phyloP scores from a whole-genome alignment of 2,329 filamentous ascomycete species.

The Fusarium nodosum region DNA sequence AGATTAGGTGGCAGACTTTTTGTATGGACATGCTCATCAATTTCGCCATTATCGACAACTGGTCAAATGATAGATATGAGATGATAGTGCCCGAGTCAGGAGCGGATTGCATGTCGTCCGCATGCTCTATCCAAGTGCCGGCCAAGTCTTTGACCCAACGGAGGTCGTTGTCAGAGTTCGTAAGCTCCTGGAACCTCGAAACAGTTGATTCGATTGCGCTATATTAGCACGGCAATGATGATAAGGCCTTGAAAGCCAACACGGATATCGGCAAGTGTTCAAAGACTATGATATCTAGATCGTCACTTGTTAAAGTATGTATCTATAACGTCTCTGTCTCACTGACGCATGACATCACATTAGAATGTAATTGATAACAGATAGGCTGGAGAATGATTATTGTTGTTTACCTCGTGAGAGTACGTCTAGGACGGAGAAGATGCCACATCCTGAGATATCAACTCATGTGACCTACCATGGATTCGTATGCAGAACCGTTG shows the following conservation, averaged over 20 bases:
- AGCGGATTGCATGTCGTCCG: slow-evolving; percentile 15
- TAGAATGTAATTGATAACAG: neutral
- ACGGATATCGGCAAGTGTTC: neutral
- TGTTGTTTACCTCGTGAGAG: neutral
- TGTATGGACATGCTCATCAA: neutral
- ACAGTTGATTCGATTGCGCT: slow-evolving; percentile 1
- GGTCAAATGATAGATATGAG: slow-evolving; percentile 22
- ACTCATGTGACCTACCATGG: slow-evolving; percentile 25
- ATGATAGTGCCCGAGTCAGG: slow-evolving; percentile 12
- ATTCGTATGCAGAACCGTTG: slow-evolving; percentile 11
- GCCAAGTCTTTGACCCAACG: slow-evolving; percentile 22
- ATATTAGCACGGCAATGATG: slow-evolving; percentile 20
- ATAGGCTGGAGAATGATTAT: neutral
- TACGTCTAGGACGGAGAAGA: slow-evolving; percentile 3
- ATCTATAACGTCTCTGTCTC: slow-evolving; percentile 6
- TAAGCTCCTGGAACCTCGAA: slow-evolving; percentile 1
- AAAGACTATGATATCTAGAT: slow-evolving; percentile 2
- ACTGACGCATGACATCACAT: neutral
- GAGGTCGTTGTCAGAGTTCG: slow-evolving; percentile 6
- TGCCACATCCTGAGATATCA: slow-evolving; percentile 17
- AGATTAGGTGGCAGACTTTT: slow-evolving; percentile 30
- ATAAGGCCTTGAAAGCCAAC: slow-evolving; percentile 1
- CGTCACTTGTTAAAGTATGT: slow-evolving; percentile 7
- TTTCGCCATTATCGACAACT: slow-evolving; percentile 5
- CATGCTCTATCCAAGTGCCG: slow-evolving; percentile 10